Conservation (phyloP, 805 yeast genomes). For the Starmerella vaccinii region DNA sequence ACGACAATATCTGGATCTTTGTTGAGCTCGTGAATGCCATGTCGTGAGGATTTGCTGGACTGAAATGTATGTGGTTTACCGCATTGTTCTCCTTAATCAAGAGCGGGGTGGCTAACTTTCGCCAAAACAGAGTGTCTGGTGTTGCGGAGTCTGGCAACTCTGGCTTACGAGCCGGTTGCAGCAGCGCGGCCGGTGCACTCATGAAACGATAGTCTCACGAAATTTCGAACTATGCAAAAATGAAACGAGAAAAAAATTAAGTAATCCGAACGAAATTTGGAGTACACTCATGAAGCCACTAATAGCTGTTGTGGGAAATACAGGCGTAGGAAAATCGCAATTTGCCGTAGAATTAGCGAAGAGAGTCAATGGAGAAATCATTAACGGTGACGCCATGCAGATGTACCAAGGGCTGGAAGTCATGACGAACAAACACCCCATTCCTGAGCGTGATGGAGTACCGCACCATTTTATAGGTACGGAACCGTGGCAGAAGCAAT, state of each 20-base stretch:
- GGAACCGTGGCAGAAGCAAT: slow-evolving; percentile 54
- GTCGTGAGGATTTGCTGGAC: slow-evolving; percentile 72
- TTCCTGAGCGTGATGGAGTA: slow-evolving; percentile 60
- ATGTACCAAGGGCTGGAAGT: slow-evolving; percentile 63
- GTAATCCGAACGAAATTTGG: neutral
- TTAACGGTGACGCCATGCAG: slow-evolving; percentile 97
- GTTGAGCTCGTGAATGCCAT: slow-evolving; percentile 89
- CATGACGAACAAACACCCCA: slow-evolving; percentile 88
- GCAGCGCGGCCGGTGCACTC: slow-evolving; percentile 24
- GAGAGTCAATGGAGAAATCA: slow-evolving; percentile 71
- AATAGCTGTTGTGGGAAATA: slow-evolving; percentile 75
- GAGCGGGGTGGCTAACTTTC: slow-evolving; percentile 75
- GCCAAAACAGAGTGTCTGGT: slow-evolving; percentile 81
- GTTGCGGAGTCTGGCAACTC: slow-evolving; percentile 24
- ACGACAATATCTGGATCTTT: slow-evolving; percentile 81
- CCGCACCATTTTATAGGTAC: slow-evolving; percentile 85
- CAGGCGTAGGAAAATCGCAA: slow-evolving; percentile 94
- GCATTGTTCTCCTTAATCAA: slow-evolving; percentile 89
- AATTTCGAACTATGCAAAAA: neutral
- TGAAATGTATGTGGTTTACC: slow-evolving; percentile 76
- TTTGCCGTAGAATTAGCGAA: slow-evolving; percentile 70
- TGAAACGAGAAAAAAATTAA: slow-evolving; percentile 6
- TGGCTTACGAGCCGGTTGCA: slow-evolving; percentile 23
- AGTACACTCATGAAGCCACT: slow-evolving; percentile 31
- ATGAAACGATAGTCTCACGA: slow-evolving; percentile 8